These are phyloP conservation scores for Delonix regia DNA, from an alignment of 306 rosid species.

Conservation along the genomic window DNA sequence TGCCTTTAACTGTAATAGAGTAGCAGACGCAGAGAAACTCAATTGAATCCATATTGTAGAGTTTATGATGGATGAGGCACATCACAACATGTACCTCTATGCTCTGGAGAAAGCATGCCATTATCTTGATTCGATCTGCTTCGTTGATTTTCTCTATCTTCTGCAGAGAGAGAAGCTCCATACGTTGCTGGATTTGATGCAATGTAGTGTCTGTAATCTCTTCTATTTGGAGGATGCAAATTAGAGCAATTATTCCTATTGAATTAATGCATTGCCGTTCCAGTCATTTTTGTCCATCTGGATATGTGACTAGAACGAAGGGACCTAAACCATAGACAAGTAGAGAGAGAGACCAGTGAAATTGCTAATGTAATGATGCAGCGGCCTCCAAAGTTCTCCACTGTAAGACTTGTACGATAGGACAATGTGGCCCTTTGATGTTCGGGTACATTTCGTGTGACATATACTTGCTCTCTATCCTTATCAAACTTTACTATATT, in stretches of 20 bases:
- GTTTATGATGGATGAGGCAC: neutral
- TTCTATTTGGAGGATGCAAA: no score
- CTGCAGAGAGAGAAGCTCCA: neutral
- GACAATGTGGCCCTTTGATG: slow-evolving; percentile 29
- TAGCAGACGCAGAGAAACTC: no score
- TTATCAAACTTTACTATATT: slow-evolving; percentile 25
- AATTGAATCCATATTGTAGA: neutral
- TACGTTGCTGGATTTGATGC: neutral
- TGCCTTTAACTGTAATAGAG: no score
- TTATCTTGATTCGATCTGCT: neutral
- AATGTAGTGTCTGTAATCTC: slow-evolving; percentile 33
- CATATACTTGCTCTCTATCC: slow-evolving; percentile 32
- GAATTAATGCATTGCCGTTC: no score
- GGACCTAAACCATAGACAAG: slow-evolving; percentile 23
- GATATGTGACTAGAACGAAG: no score
- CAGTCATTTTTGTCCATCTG: no score
- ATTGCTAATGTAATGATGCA: slow-evolving; percentile 37
- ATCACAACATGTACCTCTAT: no score
- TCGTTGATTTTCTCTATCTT: neutral
- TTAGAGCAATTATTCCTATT: no score
- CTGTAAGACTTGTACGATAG: slow-evolving; percentile 33
- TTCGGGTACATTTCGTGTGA: neutral
- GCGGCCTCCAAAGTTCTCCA: slow-evolving; percentile 45
- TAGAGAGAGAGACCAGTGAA: slow-evolving; percentile 17
- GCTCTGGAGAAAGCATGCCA: no score